Evolutionary conservation across 768 basidiomycete genomes (phyloP).

Genomic region (Leccinum obscurum): DNA sequence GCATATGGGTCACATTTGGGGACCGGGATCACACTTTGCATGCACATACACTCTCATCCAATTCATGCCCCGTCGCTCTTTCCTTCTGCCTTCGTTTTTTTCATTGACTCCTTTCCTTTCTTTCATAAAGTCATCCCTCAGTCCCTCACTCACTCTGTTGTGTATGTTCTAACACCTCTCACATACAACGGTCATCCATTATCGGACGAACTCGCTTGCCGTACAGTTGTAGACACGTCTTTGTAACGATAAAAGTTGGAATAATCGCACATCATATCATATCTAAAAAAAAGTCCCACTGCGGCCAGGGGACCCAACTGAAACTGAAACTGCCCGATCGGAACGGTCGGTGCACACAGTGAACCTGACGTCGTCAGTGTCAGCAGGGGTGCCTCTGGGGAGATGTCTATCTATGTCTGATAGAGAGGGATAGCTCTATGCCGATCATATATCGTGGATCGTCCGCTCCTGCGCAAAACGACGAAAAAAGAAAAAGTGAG

Average conservation of each 20-base stretch:
- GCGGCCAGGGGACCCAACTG: background rate
- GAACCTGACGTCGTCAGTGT: background rate
- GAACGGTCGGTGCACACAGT: background rate
- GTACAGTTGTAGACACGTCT: background rate
- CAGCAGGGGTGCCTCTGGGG: background rate
- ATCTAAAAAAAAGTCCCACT: constrained; percentile 7
- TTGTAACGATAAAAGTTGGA: constrained; percentile 21
- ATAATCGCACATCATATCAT: constrained; percentile 9
- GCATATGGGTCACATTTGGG: constrained; percentile 13
- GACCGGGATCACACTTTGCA: constrained; percentile 13
- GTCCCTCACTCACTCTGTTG: background rate
- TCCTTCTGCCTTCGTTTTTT: background rate
- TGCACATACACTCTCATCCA: constrained; percentile 2
- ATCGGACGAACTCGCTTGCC: background rate
- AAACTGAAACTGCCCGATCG: background rate
- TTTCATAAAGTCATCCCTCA: constrained; percentile 3
- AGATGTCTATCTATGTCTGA: constrained; percentile 9
- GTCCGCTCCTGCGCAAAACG: constrained; percentile 14
- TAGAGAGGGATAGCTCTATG: constrained; percentile 17
- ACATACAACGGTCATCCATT: background rate
- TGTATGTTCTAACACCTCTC: constrained; percentile 10
- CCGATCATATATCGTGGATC: constrained; percentile 9
- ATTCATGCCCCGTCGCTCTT: constrained; percentile 13
- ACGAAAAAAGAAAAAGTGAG: background rate
- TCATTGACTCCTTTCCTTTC: background rate